Base-by-base conservation (phyloP, 345 rosid species). In the Salix suchowensis region DNA sequence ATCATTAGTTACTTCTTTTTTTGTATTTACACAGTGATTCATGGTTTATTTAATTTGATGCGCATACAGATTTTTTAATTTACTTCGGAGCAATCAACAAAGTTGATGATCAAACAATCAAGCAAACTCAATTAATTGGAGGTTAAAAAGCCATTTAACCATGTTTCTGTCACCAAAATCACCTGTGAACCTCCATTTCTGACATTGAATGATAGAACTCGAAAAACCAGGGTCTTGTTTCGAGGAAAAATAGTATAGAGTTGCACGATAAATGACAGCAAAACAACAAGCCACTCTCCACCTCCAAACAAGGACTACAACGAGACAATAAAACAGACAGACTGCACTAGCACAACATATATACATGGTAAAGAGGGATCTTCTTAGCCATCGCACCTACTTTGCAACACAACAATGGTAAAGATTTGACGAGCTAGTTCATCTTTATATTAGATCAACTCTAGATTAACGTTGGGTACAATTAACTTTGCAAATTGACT, bases 121-220 rank as follows among this genome's bases (percentile, higher is more conserved):
- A 3, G 13, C 13, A 40, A 40, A 10, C 14, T 10, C 44, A 40
- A 4, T 34, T 34, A 34, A 40, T 40, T 40, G 2, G 13, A 11
- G 44, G 44, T 40, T 40, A 16, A 14, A 15, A 21, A 61, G n/a
- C 30, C 40, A 19, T 16, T 48, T 24, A 64, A 44, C 28, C 55
- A 60, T 16, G 11, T 21, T 3, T 7, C 11, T 10, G 26, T 14
- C 21, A 30, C n/a, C 34, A 77, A 44, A 2, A 30, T 13, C 69
- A 69, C 97, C 96, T 92, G 98, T 32, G 98, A 96, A 70, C 99
- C 99, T 79, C 98, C 99, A 54, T 96, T 96, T 82, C 93, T 93
- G 82, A 93, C 99, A 81, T 96, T 96, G 86, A 96, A 96, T 64
- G 99, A 97, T 4, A 98, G 99, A 32, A 96, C 97, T 3, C 98